phyloP scores from a whole-genome alignment of 176 grass and related monocot species.

The Musa acuminata region DNA sequence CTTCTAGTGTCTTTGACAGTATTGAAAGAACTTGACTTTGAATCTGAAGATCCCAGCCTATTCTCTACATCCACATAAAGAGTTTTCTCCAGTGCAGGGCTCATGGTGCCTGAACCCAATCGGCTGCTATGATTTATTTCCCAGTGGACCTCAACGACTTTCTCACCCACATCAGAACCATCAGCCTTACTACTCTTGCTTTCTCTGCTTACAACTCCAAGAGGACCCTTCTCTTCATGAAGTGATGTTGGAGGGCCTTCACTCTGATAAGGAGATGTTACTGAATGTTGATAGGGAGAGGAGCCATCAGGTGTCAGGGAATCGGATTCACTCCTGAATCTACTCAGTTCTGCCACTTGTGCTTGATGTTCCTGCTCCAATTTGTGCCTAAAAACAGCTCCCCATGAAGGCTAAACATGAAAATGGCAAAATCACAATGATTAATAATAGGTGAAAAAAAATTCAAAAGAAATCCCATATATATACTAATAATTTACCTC shows the following conservation, averaged over 20 bases:
- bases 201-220: slow-evolving; percentile 32
- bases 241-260: slow-evolving; percentile 27
- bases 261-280: slow-evolving; percentile 24
- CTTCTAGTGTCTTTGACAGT: slow-evolving; percentile 16
- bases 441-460: neutral
- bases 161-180: slow-evolving; percentile 39
- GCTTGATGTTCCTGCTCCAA: slow-evolving; percentile 44
- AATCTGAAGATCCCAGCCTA: slow-evolving; percentile 24
- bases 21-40: slow-evolving; percentile 25
- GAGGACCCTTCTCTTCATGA: slow-evolving; percentile 23
- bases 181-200: slow-evolving; percentile 33
- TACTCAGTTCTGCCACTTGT: slow-evolving; percentile 45
- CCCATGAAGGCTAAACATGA: slow-evolving; percentile 66
- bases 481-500: slow-evolving; percentile 9
- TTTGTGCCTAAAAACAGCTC: slow-evolving; percentile 75
- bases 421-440: neutral
- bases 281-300: slow-evolving; percentile 62
- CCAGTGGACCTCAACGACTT: slow-evolving; percentile 31
- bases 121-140: slow-evolving; percentile 36
- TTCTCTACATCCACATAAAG: slow-evolving; percentile 38
- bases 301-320: slow-evolving; percentile 47
- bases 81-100: slow-evolving; percentile 41
- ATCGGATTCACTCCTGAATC: slow-evolving; percentile 61
- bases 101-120: slow-evolving; percentile 47
- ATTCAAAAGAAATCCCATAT: slow-evolving; percentile 3